Conservation (phyloP, 352 stramenopile species). For the Globisporangium lucens region DNA sequence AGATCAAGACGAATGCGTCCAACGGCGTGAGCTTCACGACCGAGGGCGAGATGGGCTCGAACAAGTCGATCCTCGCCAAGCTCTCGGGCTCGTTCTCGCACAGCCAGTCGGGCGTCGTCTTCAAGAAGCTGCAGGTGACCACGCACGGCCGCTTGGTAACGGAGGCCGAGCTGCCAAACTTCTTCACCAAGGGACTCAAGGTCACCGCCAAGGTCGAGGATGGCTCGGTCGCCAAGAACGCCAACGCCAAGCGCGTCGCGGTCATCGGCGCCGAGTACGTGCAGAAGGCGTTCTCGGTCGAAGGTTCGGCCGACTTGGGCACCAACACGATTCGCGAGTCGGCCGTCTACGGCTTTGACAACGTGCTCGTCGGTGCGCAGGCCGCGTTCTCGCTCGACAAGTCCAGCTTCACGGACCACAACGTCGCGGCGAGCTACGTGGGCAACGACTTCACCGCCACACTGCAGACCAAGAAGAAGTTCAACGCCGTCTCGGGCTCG, state of each 20-base stretch:
- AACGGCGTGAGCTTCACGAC: conserved; percentile 87
- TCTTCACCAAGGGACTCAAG: conserved; percentile 79
- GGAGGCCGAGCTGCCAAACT: conserved; percentile 78
- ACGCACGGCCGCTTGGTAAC: conserved; percentile 74
- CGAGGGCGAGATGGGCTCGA: conserved; percentile 79
- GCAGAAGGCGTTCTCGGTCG: conserved; percentile 58
- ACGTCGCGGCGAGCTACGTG: conserved; percentile 75
- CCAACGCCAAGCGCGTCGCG: conserved; percentile 65
- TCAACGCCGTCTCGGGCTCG: conserved; percentile 74
- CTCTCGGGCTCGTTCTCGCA: conserved; percentile 74
- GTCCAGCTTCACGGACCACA: conserved; percentile 81
- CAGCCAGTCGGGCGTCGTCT: conserved; percentile 50
- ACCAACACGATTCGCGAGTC: conserved; percentile 56
- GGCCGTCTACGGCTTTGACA: conserved; percentile 75
- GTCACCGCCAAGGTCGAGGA: conserved; percentile 84
- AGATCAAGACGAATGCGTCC: conserved; percentile 87
- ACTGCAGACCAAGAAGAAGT: conserved; percentile 87
- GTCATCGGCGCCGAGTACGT: conserved; percentile 79
- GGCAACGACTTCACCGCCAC: conserved; percentile 73
- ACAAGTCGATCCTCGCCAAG: conserved; percentile 88
- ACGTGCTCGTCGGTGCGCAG: conserved; percentile 70
- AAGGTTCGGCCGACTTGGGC: conserved; percentile 55
- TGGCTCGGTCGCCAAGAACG: conserved; percentile 75
- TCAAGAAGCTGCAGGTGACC: conserved; percentile 88
- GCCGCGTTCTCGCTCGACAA: conserved; percentile 80